Evolutionary conservation across 1,139 yeast genomes (phyloP).

Genomic region (Yarrowia galli): DNA sequence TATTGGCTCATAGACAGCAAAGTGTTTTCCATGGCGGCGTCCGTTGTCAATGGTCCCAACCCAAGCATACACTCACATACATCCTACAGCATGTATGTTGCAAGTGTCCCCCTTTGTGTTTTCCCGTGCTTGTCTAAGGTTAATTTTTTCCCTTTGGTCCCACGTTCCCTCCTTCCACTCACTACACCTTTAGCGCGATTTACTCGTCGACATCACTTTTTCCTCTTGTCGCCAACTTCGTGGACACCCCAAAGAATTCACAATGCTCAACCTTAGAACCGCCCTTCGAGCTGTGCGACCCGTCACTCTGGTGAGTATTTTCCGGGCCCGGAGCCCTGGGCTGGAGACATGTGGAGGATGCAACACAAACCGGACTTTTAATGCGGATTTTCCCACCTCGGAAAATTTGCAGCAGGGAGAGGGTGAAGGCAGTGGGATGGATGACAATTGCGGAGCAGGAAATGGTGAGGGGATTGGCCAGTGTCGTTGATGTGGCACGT

Average conservation of each 20-base stretch:
- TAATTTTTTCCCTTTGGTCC: constrained; percentile 17
- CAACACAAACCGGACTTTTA: background rate
- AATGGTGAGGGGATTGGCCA: background rate
- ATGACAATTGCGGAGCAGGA: too few species aligned
- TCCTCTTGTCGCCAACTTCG: constrained; percentile 11
- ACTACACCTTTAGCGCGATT: constrained; percentile 31
- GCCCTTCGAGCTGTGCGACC: constrained; percentile 39
- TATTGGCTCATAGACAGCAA: constrained; percentile 18
- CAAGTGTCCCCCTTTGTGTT: background rate
- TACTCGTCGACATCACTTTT: constrained; percentile 27
- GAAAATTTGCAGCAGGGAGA: constrained; percentile 10
- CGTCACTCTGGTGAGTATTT: constrained; percentile 32
- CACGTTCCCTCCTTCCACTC: constrained; percentile 31
- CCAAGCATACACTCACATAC: background rate
- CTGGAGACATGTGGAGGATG: background rate
- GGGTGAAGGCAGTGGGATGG: background rate
- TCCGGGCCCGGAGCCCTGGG: background rate
- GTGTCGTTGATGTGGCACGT: background rate
- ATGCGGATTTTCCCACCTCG: background rate
- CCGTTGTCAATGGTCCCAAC: constrained; percentile 13
- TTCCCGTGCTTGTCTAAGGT: constrained; percentile 5
- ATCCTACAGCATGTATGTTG: too few species aligned
- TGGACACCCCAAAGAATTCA: constrained; percentile 6
- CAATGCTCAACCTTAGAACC: constrained; percentile 36
- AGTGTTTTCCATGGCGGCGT: constrained; percentile 9